Conservation (phyloP, 805 yeast genomes). For the Zygotorulaspora florentina region DNA sequence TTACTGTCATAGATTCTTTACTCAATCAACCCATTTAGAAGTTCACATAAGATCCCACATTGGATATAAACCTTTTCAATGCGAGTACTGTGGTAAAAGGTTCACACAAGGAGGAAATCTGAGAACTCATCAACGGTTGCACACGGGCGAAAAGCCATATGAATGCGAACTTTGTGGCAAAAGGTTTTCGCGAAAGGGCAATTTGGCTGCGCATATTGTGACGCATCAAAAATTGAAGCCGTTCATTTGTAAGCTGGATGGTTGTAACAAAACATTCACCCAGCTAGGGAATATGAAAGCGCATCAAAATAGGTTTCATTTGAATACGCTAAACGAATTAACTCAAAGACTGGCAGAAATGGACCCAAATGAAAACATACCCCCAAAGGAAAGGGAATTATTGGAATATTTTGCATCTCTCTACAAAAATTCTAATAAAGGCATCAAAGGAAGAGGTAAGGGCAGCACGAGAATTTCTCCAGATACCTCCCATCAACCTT, state of each 20-base stretch:
- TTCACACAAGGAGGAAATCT: constrained; percentile 90
- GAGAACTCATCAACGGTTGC: constrained; percentile 78
- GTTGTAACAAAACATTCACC: constrained; percentile 79
- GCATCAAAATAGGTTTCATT: constrained; percentile 87
- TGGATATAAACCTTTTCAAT: constrained; percentile 79
- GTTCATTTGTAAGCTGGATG: constrained; percentile 71
- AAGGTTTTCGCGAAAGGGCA: constrained; percentile 84
- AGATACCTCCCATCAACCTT: constrained; percentile 8
- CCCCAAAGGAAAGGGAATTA: constrained; percentile 61
- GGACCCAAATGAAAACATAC: constrained; percentile 47
- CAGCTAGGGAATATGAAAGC: constrained; percentile 92
- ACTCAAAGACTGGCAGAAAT: constrained; percentile 64
- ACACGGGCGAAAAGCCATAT: constrained; percentile 91
- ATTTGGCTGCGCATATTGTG: constrained; percentile 78
- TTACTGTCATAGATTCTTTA: constrained; percentile 73
- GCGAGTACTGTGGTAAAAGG: constrained; percentile 71
- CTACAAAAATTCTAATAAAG: constrained; percentile 85
- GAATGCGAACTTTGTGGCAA: constrained; percentile 72
- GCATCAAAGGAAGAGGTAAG: constrained; percentile 88
- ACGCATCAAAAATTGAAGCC: constrained; percentile 82
- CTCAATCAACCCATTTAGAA: constrained; percentile 87
- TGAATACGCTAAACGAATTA: constrained; percentile 60
- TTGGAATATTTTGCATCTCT: constrained; percentile 74
- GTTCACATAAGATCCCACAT: constrained; percentile 86
- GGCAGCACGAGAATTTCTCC: constrained; percentile 21